Base-by-base conservation (phyloP, 2,329 filamentous ascomycete species). In the Diplodia seriata region DNA sequence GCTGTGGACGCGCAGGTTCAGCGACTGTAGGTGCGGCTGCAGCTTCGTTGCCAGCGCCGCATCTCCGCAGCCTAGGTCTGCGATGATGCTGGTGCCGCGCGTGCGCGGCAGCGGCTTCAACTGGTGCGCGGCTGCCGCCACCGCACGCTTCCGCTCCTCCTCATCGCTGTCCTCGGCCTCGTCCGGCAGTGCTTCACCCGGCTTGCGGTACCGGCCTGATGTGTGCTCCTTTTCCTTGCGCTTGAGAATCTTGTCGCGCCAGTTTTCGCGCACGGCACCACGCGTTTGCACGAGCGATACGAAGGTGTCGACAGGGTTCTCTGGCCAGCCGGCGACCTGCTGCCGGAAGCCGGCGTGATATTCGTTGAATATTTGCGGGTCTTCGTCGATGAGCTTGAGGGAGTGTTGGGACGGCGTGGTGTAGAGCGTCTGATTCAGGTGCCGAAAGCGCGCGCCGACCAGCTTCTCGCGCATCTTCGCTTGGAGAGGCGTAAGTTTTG, bases 311-410 rank as follows among this genome's bases (percentile, higher is more conserved):
- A 99, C 93, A 0, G 95, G 95, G 80, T 99, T 99, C 76, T 94
- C 92, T 8, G 95, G 95, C 95, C 95, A 99, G 2, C 94, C 91
- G 75, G 92, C 90, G 69, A 98, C 95, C 81, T 99, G 95, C 65
- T 94, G 91, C 1, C 94, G 91, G 85, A 99, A 99, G 40, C 95
- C 95, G 70, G 93, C 90, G 81, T 99, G 95, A 80, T 99, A 99
- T 81, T 98, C 94, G 72, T 88, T 86, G 81, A 98, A 99, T 86
- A 98, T 94, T 76, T 97, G 92, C 0, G 95, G 95, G 61, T 92
- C 92, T 40, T 91, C 85, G 63, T 87, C 84, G 83, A 99, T 98
- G 29, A 98, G 88, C 62, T 86, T 82, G 73, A 95, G 88, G n/a
- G 95, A 91, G 71, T 95, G 89, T 43, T 85, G 84, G 0, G 95